Base-by-base conservation (phyloP, 2,329 filamentous ascomycete genomes). In the Fusarium euwallaceae region DNA sequence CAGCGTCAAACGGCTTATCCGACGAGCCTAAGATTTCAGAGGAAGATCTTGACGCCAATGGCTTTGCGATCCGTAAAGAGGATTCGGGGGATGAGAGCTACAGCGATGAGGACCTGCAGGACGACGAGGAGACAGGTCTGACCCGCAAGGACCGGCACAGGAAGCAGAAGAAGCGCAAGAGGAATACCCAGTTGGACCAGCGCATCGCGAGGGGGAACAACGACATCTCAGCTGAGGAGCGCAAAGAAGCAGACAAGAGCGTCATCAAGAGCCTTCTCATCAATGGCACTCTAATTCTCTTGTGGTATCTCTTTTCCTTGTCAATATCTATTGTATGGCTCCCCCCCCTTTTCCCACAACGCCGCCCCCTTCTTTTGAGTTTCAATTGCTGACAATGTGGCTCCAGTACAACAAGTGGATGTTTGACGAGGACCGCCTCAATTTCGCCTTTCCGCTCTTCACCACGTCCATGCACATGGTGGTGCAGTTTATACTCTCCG, bases 381-480 rank as follows among this genome's bases (percentile, higher is more conserved):
- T 27, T 27, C 24, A 22, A 37, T 37, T 73, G 55, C 77, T 81
- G 64, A 80, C 78, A 53, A 58, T 10, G 22, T 17, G 14, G 61
- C 43, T 24, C 17, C 75, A 97, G 93, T 99, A 98, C 88, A 99
- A 99, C 89, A 98, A 98, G 86, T 98, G 97, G 97, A 98, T 99
- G 96, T 98, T 99, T 85, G 94, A 94, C 79, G 89, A 92, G 71
- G 89, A 93, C 76, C 91, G 93, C 76, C 90, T 97, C 77, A 93
- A 98, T 83, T 99, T 99, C 82, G 92, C 94, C 61, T 98, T 97
- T 80, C 97, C 97, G 43, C 89, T 99, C 60, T 98, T 98, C 84
- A 98, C 95, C 12, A 99, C 97, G 4, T 94, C 94, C 74, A 87
- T 97, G 82, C 97, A 99, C 85, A 98, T 98, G 95, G 86, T 95